Conservation (phyloP, 73 alveolate species). For the Tetrahymena thermophila region DNA sequence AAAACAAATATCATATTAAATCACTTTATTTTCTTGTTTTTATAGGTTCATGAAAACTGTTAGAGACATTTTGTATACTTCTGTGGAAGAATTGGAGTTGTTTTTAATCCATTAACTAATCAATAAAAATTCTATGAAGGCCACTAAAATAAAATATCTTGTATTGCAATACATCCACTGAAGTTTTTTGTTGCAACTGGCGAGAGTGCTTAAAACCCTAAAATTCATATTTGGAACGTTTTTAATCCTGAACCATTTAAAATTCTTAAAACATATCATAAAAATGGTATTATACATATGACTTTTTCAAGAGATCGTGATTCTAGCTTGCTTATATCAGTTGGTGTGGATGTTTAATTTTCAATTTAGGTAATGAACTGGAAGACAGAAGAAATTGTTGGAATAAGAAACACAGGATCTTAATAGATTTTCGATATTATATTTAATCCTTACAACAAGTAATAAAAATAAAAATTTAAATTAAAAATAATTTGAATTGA, state of each 20-base stretch:
- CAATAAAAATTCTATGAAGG: slow-evolving; percentile 84
- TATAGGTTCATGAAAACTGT: slow-evolving; percentile 45
- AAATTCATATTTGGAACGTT: slow-evolving; percentile 86
- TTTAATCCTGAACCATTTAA: slow-evolving; percentile 75
- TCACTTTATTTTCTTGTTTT: neutral
- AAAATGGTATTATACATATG: slow-evolving; percentile 29
- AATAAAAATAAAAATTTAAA: neutral
- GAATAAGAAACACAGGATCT: slow-evolving; percentile 74
- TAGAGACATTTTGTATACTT: slow-evolving; percentile 66
- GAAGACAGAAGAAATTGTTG: slow-evolving; percentile 64
- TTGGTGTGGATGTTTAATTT: slow-evolving; percentile 28
- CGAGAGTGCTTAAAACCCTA: slow-evolving; percentile 68
- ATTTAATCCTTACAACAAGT: slow-evolving; percentile 68
- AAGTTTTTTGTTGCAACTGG: slow-evolving; percentile 87
- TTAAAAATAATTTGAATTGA: neutral
- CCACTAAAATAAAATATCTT: slow-evolving; percentile 71
- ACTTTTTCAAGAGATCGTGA: slow-evolving; percentile 29
- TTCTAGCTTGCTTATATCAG: slow-evolving; percentile 19
- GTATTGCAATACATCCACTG: slow-evolving; percentile 80
- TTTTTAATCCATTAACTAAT: slow-evolving; percentile 70
- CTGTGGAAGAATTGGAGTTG: slow-evolving; percentile 72
- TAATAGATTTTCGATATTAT: slow-evolving; percentile 75
- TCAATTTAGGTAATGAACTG: slow-evolving; percentile 65
- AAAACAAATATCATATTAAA: neutral
- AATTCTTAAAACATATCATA: slow-evolving; percentile 27